Conservation (phyloP, 148 eudicot genomes). For the Silene conica region DNA sequence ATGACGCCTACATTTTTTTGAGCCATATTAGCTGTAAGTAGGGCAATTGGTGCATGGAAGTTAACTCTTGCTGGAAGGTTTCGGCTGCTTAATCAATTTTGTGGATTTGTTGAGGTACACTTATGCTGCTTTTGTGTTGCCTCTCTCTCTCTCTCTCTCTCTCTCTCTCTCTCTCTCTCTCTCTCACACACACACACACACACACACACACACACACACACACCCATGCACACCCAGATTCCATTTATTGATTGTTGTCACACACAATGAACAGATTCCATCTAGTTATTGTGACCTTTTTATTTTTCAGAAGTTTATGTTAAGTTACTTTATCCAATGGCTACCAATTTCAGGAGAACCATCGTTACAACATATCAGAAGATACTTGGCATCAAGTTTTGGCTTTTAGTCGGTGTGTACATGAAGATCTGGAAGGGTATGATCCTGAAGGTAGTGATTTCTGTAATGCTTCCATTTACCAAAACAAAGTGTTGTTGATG, state of each 20-base stretch:
- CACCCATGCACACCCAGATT: no score
- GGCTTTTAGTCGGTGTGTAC: slow-evolving; percentile 90
- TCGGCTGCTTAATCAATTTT: slow-evolving; percentile 84
- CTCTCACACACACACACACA: no score
- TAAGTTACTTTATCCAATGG: slow-evolving; percentile 1
- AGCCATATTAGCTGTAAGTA: slow-evolving; percentile 55
- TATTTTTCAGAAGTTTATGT: neutral
- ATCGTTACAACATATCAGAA: slow-evolving; percentile 85
- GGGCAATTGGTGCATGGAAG: slow-evolving; percentile 78
- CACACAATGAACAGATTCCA: no score
- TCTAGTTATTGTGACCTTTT: no score
- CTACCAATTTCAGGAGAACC: slow-evolving; percentile 47
- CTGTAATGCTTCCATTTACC: neutral
- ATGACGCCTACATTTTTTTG: slow-evolving; percentile 5
- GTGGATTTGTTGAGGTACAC: slow-evolving; percentile 77
- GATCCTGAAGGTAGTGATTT: slow-evolving; percentile 80
- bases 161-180: no score
- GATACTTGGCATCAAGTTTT: slow-evolving; percentile 95
- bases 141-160: no score
- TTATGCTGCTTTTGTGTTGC: neutral
- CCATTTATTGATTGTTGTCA: no score
- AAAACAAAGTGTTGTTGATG: neutral
- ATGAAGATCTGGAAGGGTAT: slow-evolving; percentile 91
- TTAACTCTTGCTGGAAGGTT: slow-evolving; percentile 80
- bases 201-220: no score